Conservation (phyloP, 768 basidiomycete species). For the Tricholoma hemisulphureum region DNA sequence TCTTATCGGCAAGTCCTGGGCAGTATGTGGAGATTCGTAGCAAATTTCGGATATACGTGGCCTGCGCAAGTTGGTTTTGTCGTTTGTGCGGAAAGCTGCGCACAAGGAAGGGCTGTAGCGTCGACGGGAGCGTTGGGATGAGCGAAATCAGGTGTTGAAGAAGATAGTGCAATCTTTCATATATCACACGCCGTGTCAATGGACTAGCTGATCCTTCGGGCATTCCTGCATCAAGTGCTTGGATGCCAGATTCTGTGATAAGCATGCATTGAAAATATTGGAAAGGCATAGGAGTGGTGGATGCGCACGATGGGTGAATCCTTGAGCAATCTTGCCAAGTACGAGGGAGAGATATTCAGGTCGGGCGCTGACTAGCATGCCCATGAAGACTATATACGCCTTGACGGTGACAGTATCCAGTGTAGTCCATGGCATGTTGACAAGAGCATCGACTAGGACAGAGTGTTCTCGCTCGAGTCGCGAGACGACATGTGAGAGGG, state of each 20-base stretch:
- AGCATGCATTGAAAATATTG: constrained; percentile 6
- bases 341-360: constrained; percentile 90
- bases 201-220: constrained; percentile 67
- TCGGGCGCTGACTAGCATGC: constrained; percentile 86
- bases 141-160: constrained; percentile 85
- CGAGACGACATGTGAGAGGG: constrained; percentile 90
- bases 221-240: constrained; percentile 53
- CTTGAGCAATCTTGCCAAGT: constrained; percentile 76
- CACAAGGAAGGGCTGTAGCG: constrained; percentile 80
- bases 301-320: constrained; percentile 84
- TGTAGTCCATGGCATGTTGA: constrained; percentile 90
- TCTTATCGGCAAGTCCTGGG: constrained; percentile 79
- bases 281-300: background rate
- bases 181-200: constrained; percentile 78
- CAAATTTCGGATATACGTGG: constrained; percentile 89
- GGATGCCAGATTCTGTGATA: constrained; percentile 65
- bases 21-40: constrained; percentile 84
- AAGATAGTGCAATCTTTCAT: constrained; percentile 83
- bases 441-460: constrained; percentile 79
- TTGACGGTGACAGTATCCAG: constrained; percentile 83
- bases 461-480: constrained; percentile 80
- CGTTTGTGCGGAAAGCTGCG: constrained; percentile 93
- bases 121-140: constrained; percentile 87
- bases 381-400: constrained; percentile 85
- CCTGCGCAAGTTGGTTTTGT: constrained; percentile 73